These are phyloP conservation scores for Lactarius hatsudake DNA, from an alignment of 768 basidiomycete genomes.

Conservation along the genomic window DNA sequence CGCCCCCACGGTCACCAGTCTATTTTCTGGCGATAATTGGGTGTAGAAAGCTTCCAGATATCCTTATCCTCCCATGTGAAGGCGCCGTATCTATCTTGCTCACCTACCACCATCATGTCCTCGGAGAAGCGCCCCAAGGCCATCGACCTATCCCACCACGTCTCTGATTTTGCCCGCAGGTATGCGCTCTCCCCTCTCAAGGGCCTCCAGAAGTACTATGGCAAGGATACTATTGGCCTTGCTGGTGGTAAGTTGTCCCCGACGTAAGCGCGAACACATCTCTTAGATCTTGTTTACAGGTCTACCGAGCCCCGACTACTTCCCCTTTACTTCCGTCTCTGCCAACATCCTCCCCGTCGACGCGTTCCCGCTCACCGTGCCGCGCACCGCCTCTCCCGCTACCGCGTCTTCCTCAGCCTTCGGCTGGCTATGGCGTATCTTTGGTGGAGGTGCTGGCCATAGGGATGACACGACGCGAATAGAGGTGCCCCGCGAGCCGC, in stretches of 20 bases:
- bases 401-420: conserved; percentile 35
- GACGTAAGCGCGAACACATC: not conserved
- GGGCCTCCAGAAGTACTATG: conserved; percentile 58
- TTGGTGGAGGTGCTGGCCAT: conserved; percentile 34
- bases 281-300: conserved; percentile 38
- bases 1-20: too few species aligned
- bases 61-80: not conserved
- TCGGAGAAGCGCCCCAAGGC: conserved; percentile 44
- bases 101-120: conserved; percentile 28
- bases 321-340: conserved; percentile 63
- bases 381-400: conserved; percentile 17
- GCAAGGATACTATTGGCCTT: conserved; percentile 54
- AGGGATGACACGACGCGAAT: conserved; percentile 46
- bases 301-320: conserved; percentile 63
- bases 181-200: conserved; percentile 61
- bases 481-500: conserved; percentile 60
- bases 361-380: conserved; percentile 43
- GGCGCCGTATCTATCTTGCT: not conserved
- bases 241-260: conserved; percentile 58
- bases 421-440: conserved; percentile 60
- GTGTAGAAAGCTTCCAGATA: not conserved
- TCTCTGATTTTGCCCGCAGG: conserved; percentile 51
- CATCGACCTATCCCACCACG: conserved; percentile 69
- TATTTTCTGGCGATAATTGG: too few species aligned
- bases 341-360: conserved; percentile 52